These are phyloP conservation scores for Russula griseocarnosa DNA, from an alignment of 768 basidiomycete genomes.

Conservation along the genomic window DNA sequence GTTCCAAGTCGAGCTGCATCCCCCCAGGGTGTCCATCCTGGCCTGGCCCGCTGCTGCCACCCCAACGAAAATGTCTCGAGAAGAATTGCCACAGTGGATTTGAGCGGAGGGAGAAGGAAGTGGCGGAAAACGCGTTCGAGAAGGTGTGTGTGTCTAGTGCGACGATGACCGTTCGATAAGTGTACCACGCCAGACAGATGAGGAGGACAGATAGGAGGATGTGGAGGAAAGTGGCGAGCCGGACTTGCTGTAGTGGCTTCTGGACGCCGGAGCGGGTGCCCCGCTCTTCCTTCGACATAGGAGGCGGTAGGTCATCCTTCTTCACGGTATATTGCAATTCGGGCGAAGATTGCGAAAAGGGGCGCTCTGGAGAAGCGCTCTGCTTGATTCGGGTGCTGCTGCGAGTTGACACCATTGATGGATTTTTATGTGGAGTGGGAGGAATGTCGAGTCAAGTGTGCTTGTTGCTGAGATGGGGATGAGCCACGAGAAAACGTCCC, in stretches of 20 bases:
- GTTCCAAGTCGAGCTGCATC: conserved; percentile 42
- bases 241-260: conserved; percentile 15
- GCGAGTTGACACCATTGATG: conserved; percentile 17
- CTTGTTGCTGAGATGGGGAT: conserved; percentile 2
- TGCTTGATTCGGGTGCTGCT: conserved; percentile 10
- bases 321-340: background rate
- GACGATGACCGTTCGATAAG: conserved; percentile 16
- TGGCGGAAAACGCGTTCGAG: background rate
- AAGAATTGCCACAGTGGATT: conserved; percentile 6
- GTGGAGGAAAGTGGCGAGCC: conserved; percentile 18
- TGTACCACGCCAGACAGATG: conserved; percentile 16
- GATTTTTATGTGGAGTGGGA: background rate
- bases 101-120: background rate
- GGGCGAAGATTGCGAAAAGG: background rate
- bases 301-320: conserved; percentile 19
- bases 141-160: conserved; percentile 2
- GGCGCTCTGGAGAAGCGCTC: conserved; percentile 16
- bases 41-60: too few species aligned
- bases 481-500: conserved; percentile 16
- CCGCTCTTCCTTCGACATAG: conserved; percentile 7
- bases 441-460: background rate
- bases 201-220: conserved; percentile 10
- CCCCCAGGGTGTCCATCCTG: background rate
- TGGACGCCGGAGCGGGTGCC: conserved; percentile 7
- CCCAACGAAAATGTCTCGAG: background rate